Conservation (phyloP, 371 early-diverging fungal species). For the Nosema granulosis region DNA sequence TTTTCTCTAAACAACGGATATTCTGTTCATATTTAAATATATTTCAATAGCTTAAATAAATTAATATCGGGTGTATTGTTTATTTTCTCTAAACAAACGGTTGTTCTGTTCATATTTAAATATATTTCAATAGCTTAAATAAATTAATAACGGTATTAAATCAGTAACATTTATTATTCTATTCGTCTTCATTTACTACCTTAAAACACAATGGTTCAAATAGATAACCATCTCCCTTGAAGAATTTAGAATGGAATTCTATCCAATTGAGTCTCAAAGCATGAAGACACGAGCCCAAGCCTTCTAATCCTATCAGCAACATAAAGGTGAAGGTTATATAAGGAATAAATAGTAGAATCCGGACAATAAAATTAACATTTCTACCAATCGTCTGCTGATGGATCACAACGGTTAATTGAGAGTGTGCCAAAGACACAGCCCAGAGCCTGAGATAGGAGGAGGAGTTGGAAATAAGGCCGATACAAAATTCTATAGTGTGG, state of each 20-base stretch:
- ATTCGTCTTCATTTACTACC: constrained; percentile 37
- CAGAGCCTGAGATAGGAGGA: constrained; percentile 97
- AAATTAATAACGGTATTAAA: background rate
- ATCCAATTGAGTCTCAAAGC: constrained; percentile 98
- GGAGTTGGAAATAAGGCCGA: constrained; percentile 94
- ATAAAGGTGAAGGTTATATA: constrained; percentile 71
- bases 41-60: background rate
- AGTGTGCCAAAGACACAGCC: constrained; percentile 97
- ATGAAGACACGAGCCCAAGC: constrained; percentile 92
- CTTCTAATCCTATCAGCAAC: constrained; percentile 91
- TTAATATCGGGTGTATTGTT: no score
- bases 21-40: background rate
- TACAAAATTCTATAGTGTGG: constrained; percentile 96
- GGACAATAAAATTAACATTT: constrained; percentile 71
- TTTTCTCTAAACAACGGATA: no score
- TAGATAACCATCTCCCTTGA: constrained; percentile 74
- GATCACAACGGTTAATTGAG: constrained; percentile 90
- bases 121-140: background rate
- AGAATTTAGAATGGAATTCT: constrained; percentile 97
- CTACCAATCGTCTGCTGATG: constrained; percentile 84
- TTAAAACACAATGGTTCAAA: constrained; percentile 75
- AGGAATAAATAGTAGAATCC: constrained; percentile 72
- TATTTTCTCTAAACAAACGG: no score
- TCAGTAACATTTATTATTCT: constrained; percentile 5
- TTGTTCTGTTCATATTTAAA: background rate